Base-by-base conservation (phyloP, 371 early-diverging fungal genomes). In the Zychaea mexicana region DNA sequence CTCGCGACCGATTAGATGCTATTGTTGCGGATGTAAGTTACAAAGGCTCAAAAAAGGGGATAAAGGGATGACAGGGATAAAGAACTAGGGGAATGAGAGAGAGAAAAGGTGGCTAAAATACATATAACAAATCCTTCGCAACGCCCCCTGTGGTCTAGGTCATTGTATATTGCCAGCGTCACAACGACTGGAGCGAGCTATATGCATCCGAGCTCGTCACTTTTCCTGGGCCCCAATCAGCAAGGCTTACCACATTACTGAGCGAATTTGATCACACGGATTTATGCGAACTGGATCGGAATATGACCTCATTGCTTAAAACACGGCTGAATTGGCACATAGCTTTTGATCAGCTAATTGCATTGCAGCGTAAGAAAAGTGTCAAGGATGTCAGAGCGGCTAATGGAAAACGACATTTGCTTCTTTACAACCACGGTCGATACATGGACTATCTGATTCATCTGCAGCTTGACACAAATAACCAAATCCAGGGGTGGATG, bases 391-490 rank as follows among this genome's bases (percentile, higher is more conserved):
- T 77, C 24, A 57, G 64, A 26, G 70, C 67, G 49, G 52, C 15
- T 17, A 66, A 57, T 30, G 66, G 62, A 12, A 61, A 61, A 26
- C 73, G 78, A 7, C 78, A 78, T 39, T 33, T 75, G 31, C 52
- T 78, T 26, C 31, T 78, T 2, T 77, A 77, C 47, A 71, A 67
- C 22, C 36, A 57, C 19, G 74, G 72, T 10, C 68, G 78, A 52
- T 78, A 70, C 42, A 78, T 78, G 78, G 78, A 78, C 24, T 78
- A 66, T 30, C 69, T 78, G 78, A 69, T 78, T 33, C 76, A 75
- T 62, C 57, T 78, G 0, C 60, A 63, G 33, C 21, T 75, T 8
- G 52, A 66, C 36, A n/a, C 32, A 19, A 49, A 47, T 15, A 36
- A 58, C 3, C 22, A 39, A 0, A 67, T 78, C 19, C 39, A 71